These are phyloP conservation scores for Tetrahymena malaccensis DNA, from an alignment of 73 alveolate genomes.

Conservation along the genomic window DNA sequence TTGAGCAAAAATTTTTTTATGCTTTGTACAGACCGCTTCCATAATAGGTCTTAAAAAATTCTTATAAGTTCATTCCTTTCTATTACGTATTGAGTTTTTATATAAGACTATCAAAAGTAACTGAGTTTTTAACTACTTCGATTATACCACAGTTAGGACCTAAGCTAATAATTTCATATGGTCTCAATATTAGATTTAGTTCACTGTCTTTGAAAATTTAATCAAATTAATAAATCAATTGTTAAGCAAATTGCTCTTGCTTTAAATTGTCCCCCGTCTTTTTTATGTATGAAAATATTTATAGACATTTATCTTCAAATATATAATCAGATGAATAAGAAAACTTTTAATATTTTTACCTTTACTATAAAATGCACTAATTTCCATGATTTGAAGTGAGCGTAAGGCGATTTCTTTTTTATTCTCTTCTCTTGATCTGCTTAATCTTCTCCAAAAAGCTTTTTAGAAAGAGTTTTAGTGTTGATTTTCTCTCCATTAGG, in stretches of 20 bases:
- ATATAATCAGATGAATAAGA: neutral
- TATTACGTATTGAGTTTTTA: slow-evolving; percentile 30
- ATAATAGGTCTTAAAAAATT: slow-evolving; percentile 58
- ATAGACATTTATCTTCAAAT: neutral
- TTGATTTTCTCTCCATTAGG: neutral
- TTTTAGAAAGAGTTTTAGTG: neutral
- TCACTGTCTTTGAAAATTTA: slow-evolving; percentile 44
- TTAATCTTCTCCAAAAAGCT: neutral
- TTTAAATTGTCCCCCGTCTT: slow-evolving; percentile 2
- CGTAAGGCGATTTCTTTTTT: slow-evolving; percentile 29
- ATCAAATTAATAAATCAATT: slow-evolving; percentile 47
- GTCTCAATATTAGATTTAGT: slow-evolving; percentile 47
- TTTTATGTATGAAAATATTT: neutral
- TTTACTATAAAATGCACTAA: slow-evolving; percentile 36
- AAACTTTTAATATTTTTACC: neutral
- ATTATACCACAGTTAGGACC: slow-evolving; percentile 80
- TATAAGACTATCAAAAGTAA: slow-evolving; percentile 72
- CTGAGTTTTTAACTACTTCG: slow-evolving; percentile 74
- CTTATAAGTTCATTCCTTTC: neutral
- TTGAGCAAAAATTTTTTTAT: slow-evolving; percentile 37
- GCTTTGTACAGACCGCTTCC: slow-evolving; percentile 41
- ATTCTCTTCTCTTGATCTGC: slow-evolving; percentile 40
- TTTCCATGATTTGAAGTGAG: slow-evolving; percentile 39
- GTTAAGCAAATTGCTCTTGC: slow-evolving; percentile 61
- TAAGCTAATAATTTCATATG: slow-evolving; percentile 76